Percentiles rank a stretch among this genome's conserved stretches.
Evolutionary conservation across 2,329 filamentous ascomycete genomes (phyloP).

Genomic region (Pseudomassariella vexata): DNA sequence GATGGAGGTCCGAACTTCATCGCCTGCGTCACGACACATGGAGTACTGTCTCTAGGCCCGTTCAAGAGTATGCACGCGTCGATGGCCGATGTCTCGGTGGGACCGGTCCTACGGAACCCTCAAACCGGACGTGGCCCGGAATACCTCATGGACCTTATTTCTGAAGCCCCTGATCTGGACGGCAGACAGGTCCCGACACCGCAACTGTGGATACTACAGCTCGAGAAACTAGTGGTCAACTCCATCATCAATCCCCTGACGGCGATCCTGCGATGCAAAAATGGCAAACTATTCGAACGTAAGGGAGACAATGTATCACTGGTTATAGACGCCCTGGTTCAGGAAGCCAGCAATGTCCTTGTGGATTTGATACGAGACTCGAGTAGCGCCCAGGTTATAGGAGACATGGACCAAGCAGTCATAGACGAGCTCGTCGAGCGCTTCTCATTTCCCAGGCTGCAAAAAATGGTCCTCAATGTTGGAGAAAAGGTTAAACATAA

Average conservation of each 20-base stretch:
- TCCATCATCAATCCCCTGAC: slow-evolving; percentile 81
- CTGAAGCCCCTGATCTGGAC: slow-evolving; percentile 35
- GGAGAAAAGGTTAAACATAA: slow-evolving; percentile 46
- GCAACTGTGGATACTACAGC: slow-evolving; percentile 56
- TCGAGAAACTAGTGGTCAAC: slow-evolving; percentile 83
- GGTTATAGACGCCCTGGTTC: slow-evolving; percentile 63
- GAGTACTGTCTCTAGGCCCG: slow-evolving; percentile 42
- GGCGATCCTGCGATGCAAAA: slow-evolving; percentile 67
- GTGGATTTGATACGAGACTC: slow-evolving; percentile 60
- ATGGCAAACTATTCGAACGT: slow-evolving; percentile 68
- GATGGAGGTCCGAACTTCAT: slow-evolving; percentile 60
- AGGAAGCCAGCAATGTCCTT: slow-evolving; percentile 72
- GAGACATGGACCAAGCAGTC: not conserved
- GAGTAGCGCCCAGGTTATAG: slow-evolving; percentile 32
- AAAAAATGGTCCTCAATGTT: slow-evolving; percentile 38
- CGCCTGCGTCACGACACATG: slow-evolving; percentile 57
- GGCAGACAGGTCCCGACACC: slow-evolving; percentile 31
- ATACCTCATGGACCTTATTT: slow-evolving; percentile 37
- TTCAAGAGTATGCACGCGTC: slow-evolving; percentile 50
- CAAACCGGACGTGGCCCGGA: slow-evolving; percentile 7
- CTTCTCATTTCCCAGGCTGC: slow-evolving; percentile 37
- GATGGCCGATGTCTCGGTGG: slow-evolving; percentile 40
- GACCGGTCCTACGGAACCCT: slow-evolving; percentile 33
- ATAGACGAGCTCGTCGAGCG: slow-evolving; percentile 26
- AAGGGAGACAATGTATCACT: slow-evolving; percentile 41